Percentiles rank a stretch among this genome's conserved stretches.
phyloP scores from a whole-genome alignment of 1,139 yeast genomes.

The Saccharomycopsis hybrid region DNA sequence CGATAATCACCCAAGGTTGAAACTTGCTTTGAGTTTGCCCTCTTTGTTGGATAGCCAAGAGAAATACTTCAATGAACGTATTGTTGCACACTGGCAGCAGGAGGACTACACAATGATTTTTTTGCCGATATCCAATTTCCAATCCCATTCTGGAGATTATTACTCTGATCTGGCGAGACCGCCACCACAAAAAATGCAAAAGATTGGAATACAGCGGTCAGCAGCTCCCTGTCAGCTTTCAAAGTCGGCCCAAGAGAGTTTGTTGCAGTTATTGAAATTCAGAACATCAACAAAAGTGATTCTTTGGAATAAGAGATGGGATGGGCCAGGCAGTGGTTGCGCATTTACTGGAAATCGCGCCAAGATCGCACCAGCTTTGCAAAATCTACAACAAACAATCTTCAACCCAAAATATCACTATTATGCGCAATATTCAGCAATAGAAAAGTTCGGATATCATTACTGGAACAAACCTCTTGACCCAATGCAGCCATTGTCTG shows the following conservation, averaged over 20 bases:
- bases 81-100: background rate
- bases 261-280: too few species aligned
- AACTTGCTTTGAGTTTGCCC: background rate
- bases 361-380: background rate
- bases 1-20: background rate
- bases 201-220: background rate
- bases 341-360: background rate
- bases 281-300: background rate
- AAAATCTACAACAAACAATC: background rate
- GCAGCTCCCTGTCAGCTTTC: background rate
- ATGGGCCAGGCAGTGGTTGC: background rate
- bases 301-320: background rate
- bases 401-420: too few species aligned
- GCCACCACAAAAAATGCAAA: background rate
- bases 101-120: too few species aligned
- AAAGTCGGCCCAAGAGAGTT: too few species aligned
- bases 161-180: background rate
- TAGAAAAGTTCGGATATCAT: background rate
- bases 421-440: background rate
- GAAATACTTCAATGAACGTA: too few species aligned
- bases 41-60: too few species aligned
- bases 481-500: conserved; percentile 5
- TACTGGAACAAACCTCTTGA: background rate
- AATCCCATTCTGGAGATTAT: background rate
- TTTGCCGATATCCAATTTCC: background rate